A percentile compares a stretch with the other conserved stretches of the same genome.
These are phyloP conservation scores for Aspergillus sojae DNA, from an alignment of 2,329 filamentous ascomycete genomes.

Conservation along the genomic window DNA sequence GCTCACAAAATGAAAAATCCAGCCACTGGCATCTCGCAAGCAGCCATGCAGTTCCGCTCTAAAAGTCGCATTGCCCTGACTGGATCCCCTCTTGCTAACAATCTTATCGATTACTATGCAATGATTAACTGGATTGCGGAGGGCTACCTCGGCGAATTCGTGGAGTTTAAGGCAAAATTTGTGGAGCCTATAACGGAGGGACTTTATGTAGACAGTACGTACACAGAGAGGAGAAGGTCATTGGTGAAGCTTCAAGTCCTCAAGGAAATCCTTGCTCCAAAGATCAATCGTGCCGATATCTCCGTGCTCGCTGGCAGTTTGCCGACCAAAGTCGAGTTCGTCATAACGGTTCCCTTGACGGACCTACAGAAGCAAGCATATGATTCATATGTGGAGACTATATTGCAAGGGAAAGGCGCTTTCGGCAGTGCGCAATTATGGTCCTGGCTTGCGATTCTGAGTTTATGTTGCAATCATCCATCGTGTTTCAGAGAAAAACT, in stretches of 20 bases:
- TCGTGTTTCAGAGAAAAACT: constrained; percentile 55
- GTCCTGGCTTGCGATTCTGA: constrained; percentile 57
- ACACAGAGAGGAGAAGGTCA: constrained; percentile 58
- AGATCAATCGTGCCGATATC: constrained; percentile 76
- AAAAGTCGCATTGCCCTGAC: constrained; percentile 78
- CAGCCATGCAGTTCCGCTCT: constrained; percentile 64
- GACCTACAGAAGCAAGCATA: constrained; percentile 67
- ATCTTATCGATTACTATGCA: constrained; percentile 79
- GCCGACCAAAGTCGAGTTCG: constrained; percentile 77
- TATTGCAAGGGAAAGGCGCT: constrained; percentile 36
- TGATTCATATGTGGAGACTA: constrained; percentile 50
- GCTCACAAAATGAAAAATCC: constrained; percentile 78
- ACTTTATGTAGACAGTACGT: constrained; percentile 65
- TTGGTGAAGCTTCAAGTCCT: constrained; percentile 71
- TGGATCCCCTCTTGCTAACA: constrained; percentile 83
- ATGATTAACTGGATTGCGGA: constrained; percentile 88
- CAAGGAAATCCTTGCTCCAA: constrained; percentile 72
- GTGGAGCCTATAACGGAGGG: constrained; percentile 73
- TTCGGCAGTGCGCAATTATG: constrained; percentile 51
- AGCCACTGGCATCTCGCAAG: constrained; percentile 53
- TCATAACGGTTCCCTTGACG: constrained; percentile 73
- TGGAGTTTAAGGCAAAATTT: constrained; percentile 72
- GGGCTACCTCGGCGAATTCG: constrained; percentile 69
- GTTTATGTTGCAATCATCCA: constrained; percentile 63
- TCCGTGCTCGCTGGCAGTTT: constrained; percentile 67